Base-by-base conservation (phyloP, 208 protist species). In the Vickermania spadyakhi region DNA sequence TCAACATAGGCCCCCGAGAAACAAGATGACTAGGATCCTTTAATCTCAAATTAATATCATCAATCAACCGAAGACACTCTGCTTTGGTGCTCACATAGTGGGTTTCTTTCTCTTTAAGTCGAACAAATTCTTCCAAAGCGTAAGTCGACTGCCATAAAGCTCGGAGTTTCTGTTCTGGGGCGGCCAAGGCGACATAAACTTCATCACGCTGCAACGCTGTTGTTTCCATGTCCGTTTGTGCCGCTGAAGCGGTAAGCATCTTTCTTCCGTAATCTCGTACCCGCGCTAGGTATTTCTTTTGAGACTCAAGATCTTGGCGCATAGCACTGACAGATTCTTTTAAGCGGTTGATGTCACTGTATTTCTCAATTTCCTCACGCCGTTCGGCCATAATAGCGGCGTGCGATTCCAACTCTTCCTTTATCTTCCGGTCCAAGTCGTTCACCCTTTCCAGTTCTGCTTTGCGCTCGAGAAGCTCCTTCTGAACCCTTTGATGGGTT, bases 381-480 rank as follows among this genome's bases (percentile, higher is more conserved):
- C 94, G 84, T 62, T 94, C 78, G 49, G 72, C 68, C 81, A 95
- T 94, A 54, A 81, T 82, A 2, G 66, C 71, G n/a, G 60, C 66
- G 53, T 92, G 79, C 23, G 79, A 73, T 60, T 90, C 76, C 3
- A 94, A 66, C 72, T 96, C 87, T 41, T 78, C 77, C 54, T 86
- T 89, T 59, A 96, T 94, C 66, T 96, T 96, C 25, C 66, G 77
- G 64, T 94, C 91, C 0, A 96, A 75, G 59, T 81, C 79, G 4
- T 75, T 75, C 23, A 96, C 82, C 67, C 94, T 96, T 45, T 94
- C 82, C 29, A 96, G 76, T 66, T 96, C 88, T 52, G 69, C 53
- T 65, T 93, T 94, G 26, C 88, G 79, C 36, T 91, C 80, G n/a
- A 93, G 69, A 22, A 96, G 68, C 60, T 96, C 88, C 71, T 91